These are phyloP conservation scores for Plantago coronopus DNA, from an alignment of 305 asterid genomes.

Conservation along the genomic window DNA sequence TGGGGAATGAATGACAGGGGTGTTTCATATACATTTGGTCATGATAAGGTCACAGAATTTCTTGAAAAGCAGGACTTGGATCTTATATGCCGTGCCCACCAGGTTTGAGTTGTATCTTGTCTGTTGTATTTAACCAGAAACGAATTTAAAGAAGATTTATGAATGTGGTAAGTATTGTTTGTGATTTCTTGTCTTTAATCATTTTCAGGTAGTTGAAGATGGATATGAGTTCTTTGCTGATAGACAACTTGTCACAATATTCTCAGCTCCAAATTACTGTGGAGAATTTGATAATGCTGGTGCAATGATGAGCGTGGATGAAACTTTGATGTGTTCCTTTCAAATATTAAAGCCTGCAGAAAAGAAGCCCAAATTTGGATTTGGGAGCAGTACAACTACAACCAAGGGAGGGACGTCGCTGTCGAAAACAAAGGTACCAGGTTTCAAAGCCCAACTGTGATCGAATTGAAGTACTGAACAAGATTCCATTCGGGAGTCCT, in stretches of 20 bases:
- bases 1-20: constrained; percentile 87
- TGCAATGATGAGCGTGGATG: constrained; percentile 88
- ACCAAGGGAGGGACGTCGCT: constrained; percentile 51
- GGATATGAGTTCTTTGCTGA: constrained; percentile 86
- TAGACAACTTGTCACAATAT: constrained; percentile 74
- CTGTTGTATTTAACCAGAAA: background rate
- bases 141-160: background rate
- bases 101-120: constrained; percentile 36
- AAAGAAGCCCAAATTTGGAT: constrained; percentile 66
- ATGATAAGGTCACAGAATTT: constrained; percentile 66
- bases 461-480: background rate
- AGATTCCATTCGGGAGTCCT: background rate
- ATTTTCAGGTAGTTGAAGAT: constrained; percentile 76
- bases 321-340: constrained; percentile 78
- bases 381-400: constrained; percentile 53
- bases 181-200: no score
- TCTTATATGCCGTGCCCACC: constrained; percentile 85
- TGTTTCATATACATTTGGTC: constrained; percentile 72
- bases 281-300: constrained; percentile 84
- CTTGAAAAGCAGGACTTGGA: constrained; percentile 73
- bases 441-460: constrained; percentile 13
- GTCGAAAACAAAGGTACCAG: constrained; percentile 50
- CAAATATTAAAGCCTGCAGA: constrained; percentile 79
- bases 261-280: constrained; percentile 86
- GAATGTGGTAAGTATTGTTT: no score